These are phyloP conservation scores for Colletotrichum sp. DNA, from an alignment of 2,329 filamentous ascomycete genomes.

Conservation along the genomic window DNA sequence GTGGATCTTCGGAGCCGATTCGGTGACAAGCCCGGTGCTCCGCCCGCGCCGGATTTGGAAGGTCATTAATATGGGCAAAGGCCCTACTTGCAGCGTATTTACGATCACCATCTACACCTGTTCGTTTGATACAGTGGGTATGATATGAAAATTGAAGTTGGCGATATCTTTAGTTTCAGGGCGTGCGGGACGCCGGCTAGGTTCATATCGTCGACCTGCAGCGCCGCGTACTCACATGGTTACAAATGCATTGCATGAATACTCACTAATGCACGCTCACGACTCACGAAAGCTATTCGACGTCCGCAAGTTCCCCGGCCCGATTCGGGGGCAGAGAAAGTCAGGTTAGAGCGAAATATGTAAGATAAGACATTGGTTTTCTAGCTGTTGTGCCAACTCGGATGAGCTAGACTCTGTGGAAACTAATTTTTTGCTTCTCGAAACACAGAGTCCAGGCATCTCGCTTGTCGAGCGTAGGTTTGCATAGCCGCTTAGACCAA, in stretches of 20 bases:
- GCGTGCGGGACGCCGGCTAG: not conserved
- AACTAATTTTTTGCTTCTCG: not conserved
- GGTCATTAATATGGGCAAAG: not conserved
- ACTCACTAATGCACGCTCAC: not conserved
- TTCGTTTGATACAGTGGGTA: not conserved
- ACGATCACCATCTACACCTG: not conserved
- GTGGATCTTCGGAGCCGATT: slow-evolving; percentile 4
- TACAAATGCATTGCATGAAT: not conserved
- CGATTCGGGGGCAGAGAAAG: not conserved
- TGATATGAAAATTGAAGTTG: not conserved
- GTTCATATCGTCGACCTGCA: not conserved
- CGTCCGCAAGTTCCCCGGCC: not conserved
- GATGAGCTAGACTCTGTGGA: not conserved
- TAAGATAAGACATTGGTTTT: not conserved
- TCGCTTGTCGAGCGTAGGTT: not conserved
- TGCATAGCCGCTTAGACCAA: not conserved
- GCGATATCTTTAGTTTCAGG: not conserved
- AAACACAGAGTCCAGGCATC: not conserved
- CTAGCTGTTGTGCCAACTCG: not conserved
- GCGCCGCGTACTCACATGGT: not conserved
- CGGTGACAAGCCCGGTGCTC: not conserved
- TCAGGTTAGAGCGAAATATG: not conserved
- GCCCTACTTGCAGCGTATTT: not conserved
- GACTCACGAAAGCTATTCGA: not conserved
- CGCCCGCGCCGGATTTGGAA: not conserved